Evolutionary conservation across 2,329 filamentous ascomycete genomes (phyloP).

Genomic region (Coniella lustricola): DNA sequence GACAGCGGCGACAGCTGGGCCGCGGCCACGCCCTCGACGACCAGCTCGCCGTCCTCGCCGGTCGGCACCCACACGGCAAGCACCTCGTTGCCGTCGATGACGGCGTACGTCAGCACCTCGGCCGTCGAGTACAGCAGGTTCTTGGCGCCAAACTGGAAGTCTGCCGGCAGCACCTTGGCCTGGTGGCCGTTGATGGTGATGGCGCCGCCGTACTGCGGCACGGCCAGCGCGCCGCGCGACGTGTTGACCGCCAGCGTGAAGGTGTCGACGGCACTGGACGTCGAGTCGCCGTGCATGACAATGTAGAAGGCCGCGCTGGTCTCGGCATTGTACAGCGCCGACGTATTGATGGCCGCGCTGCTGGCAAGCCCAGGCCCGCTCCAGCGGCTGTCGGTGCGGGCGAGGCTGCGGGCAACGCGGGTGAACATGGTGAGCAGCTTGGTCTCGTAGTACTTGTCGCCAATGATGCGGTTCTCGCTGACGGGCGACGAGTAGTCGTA

Average conservation of each 20-base stretch:
- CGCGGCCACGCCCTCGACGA: constrained; percentile 33
- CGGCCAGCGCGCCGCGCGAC: constrained; percentile 43
- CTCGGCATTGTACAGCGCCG: constrained; percentile 52
- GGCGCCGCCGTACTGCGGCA: constrained; percentile 41
- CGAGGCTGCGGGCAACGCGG: constrained; percentile 48
- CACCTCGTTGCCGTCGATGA: constrained; percentile 39
- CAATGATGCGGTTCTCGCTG: constrained; percentile 49
- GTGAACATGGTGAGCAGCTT: constrained; percentile 56
- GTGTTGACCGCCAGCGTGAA: constrained; percentile 52
- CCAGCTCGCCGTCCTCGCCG: constrained; percentile 49
- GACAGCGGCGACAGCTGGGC: constrained; percentile 28
- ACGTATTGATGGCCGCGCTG: constrained; percentile 44
- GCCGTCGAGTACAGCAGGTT: constrained; percentile 48
- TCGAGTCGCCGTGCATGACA: constrained; percentile 46
- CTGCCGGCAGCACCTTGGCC: constrained; percentile 54
- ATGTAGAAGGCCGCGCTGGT: constrained; percentile 54
- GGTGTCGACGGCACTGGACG: constrained; percentile 40
- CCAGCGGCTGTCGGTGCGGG: constrained; percentile 43
- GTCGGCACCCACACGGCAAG: constrained; percentile 47
- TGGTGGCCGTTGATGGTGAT: constrained; percentile 54
- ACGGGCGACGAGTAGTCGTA: constrained; percentile 60
- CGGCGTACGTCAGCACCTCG: constrained; percentile 45
- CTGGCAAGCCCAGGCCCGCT: constrained; percentile 42
- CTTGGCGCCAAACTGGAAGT: constrained; percentile 47
- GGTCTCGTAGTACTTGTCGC: constrained; percentile 55